Evolutionary conservation across 441 rosid genomes (phyloP).

Genomic region (Rhodomyrtus psidioides): DNA sequence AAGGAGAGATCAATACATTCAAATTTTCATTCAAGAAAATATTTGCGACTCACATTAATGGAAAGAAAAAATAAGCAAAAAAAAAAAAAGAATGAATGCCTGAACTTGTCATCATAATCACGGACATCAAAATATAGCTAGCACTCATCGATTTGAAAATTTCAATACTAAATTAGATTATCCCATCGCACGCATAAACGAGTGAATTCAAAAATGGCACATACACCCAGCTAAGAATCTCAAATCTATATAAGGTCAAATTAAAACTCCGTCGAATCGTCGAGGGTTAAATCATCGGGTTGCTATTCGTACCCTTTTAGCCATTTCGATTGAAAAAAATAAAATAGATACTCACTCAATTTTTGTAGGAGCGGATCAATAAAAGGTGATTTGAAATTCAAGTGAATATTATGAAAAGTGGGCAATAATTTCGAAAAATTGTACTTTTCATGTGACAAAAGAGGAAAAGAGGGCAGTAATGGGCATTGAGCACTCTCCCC

Average conservation of each 20-base stretch:
- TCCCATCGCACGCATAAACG: accelerated
- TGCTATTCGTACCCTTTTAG: background rate
- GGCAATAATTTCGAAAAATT: background rate
- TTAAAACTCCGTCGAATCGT: background rate
- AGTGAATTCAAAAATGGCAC: accelerated
- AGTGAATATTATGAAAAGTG: background rate
- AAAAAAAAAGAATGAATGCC: background rate
- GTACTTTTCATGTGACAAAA: background rate
- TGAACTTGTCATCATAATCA: background rate
- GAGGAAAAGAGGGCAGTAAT: background rate
- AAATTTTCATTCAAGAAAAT: background rate
- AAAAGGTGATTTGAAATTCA: background rate
- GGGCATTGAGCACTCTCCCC: background rate
- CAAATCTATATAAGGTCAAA: accelerated
- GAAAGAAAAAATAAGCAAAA: background rate
- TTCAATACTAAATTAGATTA: background rate
- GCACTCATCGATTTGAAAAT: too few relatives aligned
- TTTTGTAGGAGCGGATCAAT: background rate
- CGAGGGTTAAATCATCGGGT: background rate
- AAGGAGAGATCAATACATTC: background rate
- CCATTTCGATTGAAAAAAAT: background rate
- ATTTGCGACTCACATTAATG: background rate
- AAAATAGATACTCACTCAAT: background rate
- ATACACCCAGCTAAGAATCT: background rate
- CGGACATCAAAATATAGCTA: background rate